Conservation (phyloP, 2,329 filamentous ascomycete genomes). For the Exophiala xenobiotica region DNA sequence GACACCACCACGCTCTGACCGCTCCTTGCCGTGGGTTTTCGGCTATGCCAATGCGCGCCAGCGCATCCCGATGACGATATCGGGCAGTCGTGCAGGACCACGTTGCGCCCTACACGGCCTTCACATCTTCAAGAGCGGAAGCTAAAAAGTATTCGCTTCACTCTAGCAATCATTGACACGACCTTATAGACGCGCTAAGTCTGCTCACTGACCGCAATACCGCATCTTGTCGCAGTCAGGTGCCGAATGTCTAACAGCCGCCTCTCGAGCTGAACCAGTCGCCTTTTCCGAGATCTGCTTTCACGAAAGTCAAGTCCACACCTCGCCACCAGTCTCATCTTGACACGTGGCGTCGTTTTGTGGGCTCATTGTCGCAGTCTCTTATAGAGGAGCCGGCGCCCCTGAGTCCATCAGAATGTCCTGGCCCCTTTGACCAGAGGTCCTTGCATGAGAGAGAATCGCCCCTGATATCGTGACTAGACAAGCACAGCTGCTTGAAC, state of each 20-base stretch:
- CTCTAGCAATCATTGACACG: conserved; percentile 18
- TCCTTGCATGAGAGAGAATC: no score
- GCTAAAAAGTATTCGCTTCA: conserved; percentile 26
- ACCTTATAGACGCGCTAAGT: conserved; percentile 13
- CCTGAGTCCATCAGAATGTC: neutral
- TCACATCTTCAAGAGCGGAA: conserved; percentile 13
- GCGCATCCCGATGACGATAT: conserved; percentile 26
- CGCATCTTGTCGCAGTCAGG: conserved; percentile 22
- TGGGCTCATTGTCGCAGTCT: neutral
- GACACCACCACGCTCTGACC: conserved; percentile 17
- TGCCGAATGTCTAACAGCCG: conserved; percentile 12
- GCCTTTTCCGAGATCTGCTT: conserved; percentile 2
- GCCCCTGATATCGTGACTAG: no score
- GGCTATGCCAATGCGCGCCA: conserved; percentile 21
- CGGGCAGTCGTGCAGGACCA: conserved; percentile 26
- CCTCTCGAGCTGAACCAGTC: conserved; percentile 5
- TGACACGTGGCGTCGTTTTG: conserved; percentile 16
- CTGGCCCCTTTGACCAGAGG: no score
- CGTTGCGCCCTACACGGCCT: conserved; percentile 23
- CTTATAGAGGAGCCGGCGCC: neutral
- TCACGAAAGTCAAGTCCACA: conserved; percentile 1
- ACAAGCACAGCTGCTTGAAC: no score
- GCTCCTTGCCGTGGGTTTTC: conserved; percentile 19
- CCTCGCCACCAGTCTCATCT: conserved; percentile 12
- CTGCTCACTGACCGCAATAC: conserved; percentile 4